A percentile compares a stretch with the other conserved stretches of the same genome.
phyloP scores from a whole-genome alignment of 805 yeast genomes.

The Blastobotrys mokoenaii region DNA sequence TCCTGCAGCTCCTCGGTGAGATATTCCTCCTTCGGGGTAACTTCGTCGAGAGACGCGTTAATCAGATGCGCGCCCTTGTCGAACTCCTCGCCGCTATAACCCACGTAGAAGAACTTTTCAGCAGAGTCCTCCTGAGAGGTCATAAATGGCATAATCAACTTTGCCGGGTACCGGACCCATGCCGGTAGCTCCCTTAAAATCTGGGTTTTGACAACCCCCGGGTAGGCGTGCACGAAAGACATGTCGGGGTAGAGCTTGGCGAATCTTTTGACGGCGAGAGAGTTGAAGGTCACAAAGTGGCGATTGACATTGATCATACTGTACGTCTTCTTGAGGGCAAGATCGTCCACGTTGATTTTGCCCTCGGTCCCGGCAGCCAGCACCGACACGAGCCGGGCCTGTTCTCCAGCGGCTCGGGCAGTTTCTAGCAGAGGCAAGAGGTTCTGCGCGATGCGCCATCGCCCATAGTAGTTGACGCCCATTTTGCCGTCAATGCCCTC shows the following conservation, averaged over 20 bases:
- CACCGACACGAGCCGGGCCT: conserved; percentile 22
- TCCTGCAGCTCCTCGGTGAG: conserved; percentile 16
- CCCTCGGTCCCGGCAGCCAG: conserved; percentile 20
- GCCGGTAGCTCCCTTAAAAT: conserved; percentile 17
- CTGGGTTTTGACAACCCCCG: conserved; percentile 22
- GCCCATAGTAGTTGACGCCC: conserved; percentile 22
- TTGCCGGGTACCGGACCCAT: conserved; percentile 9
- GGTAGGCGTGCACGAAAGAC: conserved; percentile 19
- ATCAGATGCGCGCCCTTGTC: conserved; percentile 16
- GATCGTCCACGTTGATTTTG: conserved; percentile 17
- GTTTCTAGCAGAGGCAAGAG: conserved; percentile 19
- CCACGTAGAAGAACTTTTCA: conserved; percentile 19
- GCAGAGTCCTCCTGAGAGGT: conserved; percentile 13
- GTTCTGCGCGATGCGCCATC: conserved; percentile 20
- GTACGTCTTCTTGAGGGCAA: conserved; percentile 20
- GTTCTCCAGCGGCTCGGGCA: conserved; percentile 17
- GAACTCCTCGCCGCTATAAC: conserved; percentile 14
- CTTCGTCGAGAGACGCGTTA: conserved; percentile 7
- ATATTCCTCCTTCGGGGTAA: conserved; percentile 8
- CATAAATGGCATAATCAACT: conserved; percentile 8
- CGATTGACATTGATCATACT: conserved; percentile 8
- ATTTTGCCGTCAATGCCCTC: conserved; percentile 24
- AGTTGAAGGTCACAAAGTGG: conserved; percentile 16
- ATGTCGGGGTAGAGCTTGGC: conserved; percentile 18
- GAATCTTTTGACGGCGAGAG: conserved; percentile 16